These are phyloP conservation scores for Prunus yedoensis DNA, from an alignment of 331 rosid species.

Conservation along the genomic window DNA sequence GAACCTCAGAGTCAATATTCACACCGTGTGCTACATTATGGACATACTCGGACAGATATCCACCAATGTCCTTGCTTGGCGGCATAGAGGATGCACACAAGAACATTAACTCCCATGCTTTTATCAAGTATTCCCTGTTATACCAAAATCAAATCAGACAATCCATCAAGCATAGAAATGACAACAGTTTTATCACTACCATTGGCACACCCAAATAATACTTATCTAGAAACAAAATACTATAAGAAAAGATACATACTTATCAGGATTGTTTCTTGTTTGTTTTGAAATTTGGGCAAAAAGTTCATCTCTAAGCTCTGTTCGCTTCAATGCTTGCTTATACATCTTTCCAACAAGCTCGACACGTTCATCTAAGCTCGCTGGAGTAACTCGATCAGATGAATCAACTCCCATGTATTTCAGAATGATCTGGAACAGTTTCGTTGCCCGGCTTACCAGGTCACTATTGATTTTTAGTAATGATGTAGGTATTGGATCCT, in stretches of 20 bases:
- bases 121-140: conserved; percentile 72
- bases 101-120: conserved; percentile 96
- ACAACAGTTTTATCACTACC: conserved; percentile 2
- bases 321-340: conserved; percentile 86
- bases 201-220: conserved; percentile 11
- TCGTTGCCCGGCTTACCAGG: conserved; percentile 77
- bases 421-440: conserved; percentile 81
- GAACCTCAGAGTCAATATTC: conserved; percentile 71
- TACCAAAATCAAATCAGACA: conserved; percentile 19
- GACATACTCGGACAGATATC: conserved; percentile 82
- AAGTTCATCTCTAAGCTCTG: conserved; percentile 94
- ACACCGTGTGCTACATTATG: conserved; percentile 68
- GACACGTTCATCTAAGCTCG: conserved; percentile 74
- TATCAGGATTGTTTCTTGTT: conserved; percentile 87
- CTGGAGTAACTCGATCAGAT: conserved; percentile 61
- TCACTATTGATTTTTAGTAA: conserved; percentile 77
- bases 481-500: conserved; percentile 94
- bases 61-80: conserved; percentile 88
- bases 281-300: conserved; percentile 91
- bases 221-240: conserved; percentile 10
- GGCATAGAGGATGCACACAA: conserved; percentile 93
- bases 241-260: conserved; percentile 38
- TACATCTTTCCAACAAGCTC: conserved; percentile 81
- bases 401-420: conserved; percentile 90
- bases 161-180: conserved; percentile 21